Evolutionary conservation across 345 rosid species (phyloP), one percentile per base, ranked within the genome.

Genomic region (Pelargonium nanum): DNA sequence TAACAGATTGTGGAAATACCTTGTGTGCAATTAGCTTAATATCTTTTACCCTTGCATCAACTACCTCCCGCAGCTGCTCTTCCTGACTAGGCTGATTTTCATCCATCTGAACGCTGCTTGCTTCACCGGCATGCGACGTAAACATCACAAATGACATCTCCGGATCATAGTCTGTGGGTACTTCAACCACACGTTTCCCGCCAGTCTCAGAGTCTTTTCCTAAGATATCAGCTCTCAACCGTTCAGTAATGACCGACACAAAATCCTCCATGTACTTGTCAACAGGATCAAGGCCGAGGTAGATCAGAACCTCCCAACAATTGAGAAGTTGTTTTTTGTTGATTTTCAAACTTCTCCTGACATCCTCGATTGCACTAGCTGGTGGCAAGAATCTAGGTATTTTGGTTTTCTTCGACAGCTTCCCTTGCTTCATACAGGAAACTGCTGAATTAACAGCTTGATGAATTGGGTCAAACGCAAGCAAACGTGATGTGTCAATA

Each of bases 261-360:
- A 78, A 93, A 64, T 86, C 89, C 65, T 85, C 93, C 77, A 85
- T 70, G 68, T 73, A 69, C 65, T 83, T 83, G 58, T 84, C 89
- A 2, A 72, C 53, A 5, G 81, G 74, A 61, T 76, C 75, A 24
- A 89, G 87, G 1, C 81, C 87, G 6, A 89, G 79, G 65, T 84
- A 89, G 62, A 93, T 74, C 66, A 93, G 71, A 64, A 89, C 70
- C 80, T 93, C 99, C 99, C 99, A 93, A 62, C 99, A 93, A 26
- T 79, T 89, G 60, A 86, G 85, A 63, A 93, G 81, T 73, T 93
- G 99, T 53, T 81, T 93, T 79, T 72, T 89, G 83, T 89, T 93
- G 70, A 89, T 93, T 77, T 86, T 89, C 81, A 89, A 70, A 62
- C 53, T 67, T 72, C 77, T 84, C 48, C 92, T 72, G 55, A 80